These are phyloP conservation scores for Simmondsia chinensis DNA, from an alignment of 148 eudicot genomes.

Conservation along the genomic window DNA sequence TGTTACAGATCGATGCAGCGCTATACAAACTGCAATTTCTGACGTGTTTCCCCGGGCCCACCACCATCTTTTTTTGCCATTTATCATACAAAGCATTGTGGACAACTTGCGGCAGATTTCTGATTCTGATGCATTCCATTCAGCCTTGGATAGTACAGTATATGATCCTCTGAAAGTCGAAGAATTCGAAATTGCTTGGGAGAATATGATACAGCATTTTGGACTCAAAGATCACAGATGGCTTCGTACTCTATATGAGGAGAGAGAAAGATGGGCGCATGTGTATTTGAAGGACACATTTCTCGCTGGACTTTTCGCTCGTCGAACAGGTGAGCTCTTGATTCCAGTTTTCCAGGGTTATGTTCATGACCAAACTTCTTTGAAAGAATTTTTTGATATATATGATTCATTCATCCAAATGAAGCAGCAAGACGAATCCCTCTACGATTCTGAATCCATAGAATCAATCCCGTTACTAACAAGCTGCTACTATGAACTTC, in stretches of 20 bases:
- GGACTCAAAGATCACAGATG: constrained; percentile 36
- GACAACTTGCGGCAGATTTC: constrained; percentile 29
- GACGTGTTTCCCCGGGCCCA: constrained; percentile 73
- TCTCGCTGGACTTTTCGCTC: constrained; percentile 45
- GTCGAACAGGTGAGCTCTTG: constrained; percentile 16
- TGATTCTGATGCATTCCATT: constrained; percentile 31
- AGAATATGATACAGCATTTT: constrained; percentile 47
- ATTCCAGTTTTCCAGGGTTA: constrained; percentile 37
- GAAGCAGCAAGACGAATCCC: constrained; percentile 37
- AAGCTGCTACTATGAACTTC: constrained; percentile 47
- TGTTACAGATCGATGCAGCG: constrained; percentile 38
- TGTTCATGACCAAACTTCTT: constrained; percentile 37
- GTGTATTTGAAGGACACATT: constrained; percentile 57
- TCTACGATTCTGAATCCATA: constrained; percentile 49
- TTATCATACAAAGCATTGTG: constrained; percentile 42
- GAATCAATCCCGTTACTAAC: constrained; percentile 37
- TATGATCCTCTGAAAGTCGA: constrained; percentile 40
- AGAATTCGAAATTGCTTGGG: constrained; percentile 79
- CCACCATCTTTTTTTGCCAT: constrained; percentile 47
- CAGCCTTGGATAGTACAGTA: constrained; percentile 31
- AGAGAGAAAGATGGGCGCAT: constrained; percentile 68
- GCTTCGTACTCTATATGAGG: constrained; percentile 47
- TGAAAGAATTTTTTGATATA: constrained; percentile 47
- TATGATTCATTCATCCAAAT: constrained; percentile 33
- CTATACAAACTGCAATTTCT: constrained; percentile 45